These are phyloP conservation scores for Saksenaea vasiformis DNA, from an alignment of 371 early-diverging fungal species.

Conservation along the genomic window DNA sequence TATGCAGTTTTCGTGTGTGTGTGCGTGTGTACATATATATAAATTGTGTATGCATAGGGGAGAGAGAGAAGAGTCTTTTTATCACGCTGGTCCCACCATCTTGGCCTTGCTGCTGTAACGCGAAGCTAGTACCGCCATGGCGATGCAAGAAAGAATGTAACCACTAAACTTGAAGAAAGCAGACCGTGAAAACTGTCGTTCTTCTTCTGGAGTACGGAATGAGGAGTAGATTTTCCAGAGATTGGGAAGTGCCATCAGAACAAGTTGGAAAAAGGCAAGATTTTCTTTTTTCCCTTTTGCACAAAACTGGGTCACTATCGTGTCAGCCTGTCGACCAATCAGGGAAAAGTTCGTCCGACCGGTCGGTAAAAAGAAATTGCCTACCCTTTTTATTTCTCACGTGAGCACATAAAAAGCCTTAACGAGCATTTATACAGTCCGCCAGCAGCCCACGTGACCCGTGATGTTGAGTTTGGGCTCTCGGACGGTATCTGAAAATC, in stretches of 20 bases:
- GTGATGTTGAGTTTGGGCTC: too few relatives aligned
- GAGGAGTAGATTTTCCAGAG: constrained; percentile 75
- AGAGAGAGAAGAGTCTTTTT: too few relatives aligned
- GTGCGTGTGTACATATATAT: not conserved
- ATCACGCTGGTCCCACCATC: constrained; percentile 13
- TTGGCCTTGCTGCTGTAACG: constrained; percentile 34
- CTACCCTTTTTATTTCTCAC: too few relatives aligned
- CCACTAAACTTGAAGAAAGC: constrained; percentile 82
- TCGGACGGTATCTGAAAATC: too few relatives aligned
- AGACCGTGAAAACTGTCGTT: constrained; percentile 70
- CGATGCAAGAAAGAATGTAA: constrained; percentile 68
- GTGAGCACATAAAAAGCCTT: too few relatives aligned
- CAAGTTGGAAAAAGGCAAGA: not conserved
- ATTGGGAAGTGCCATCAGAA: constrained; percentile 65
- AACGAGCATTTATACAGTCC: too few relatives aligned
- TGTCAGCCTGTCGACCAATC: too few relatives aligned
- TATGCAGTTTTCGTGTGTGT: not conserved
- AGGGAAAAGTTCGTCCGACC: too few relatives aligned
- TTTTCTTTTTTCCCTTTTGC: not conserved
- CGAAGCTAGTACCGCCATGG: constrained; percentile 68
- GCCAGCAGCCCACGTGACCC: too few relatives aligned
- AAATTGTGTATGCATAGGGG: not conserved
- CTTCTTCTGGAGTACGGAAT: constrained; percentile 78
- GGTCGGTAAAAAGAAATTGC: too few relatives aligned
- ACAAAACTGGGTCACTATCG: not conserved